These are phyloP conservation scores for Erysimum cheiranthoides DNA, from an alignment of 345 rosid species.

Conservation along the genomic window DNA sequence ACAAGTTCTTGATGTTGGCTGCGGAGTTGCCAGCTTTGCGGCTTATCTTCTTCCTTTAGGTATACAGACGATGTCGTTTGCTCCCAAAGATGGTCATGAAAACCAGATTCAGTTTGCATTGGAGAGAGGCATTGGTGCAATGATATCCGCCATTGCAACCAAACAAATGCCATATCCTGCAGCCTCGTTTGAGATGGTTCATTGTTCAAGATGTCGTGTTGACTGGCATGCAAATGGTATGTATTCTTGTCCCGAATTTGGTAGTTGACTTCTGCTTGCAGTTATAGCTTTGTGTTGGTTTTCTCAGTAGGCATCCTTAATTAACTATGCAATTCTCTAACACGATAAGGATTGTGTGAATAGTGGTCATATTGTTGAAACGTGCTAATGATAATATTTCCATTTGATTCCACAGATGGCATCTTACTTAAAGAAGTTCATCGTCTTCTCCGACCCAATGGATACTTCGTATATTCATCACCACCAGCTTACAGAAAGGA, in stretches of 20 bases:
- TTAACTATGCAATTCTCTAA: too few relatives aligned
- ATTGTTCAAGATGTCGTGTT: constrained; percentile 96
- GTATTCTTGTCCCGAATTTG: constrained; percentile 25
- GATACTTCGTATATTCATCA: constrained; percentile 91
- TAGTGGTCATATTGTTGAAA: not conserved
- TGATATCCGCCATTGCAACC: constrained; percentile 85
- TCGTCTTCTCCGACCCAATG: constrained; percentile 78
- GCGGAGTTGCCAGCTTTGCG: constrained; percentile 97
- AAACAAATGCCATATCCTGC: constrained; percentile 90
- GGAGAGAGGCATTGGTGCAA: constrained; percentile 89
- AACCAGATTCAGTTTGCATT: constrained; percentile 98
- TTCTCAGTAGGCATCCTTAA: not conserved
- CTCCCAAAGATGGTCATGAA: constrained; percentile 93
- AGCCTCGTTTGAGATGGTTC: constrained; percentile 94
- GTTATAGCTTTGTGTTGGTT: not conserved
- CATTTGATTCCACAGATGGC: constrained; percentile 62
- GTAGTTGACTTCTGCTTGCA: not conserved
- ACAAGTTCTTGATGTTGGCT: constrained; percentile 94
- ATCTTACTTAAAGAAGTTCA: constrained; percentile 89
- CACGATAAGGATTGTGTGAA: too few relatives aligned
- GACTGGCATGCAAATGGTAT: constrained; percentile 96
- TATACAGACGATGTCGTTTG: constrained; percentile 95
- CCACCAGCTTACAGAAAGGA: constrained; percentile 89
- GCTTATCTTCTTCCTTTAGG: constrained; percentile 85
- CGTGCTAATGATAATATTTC: not conserved